Base-by-base conservation (phyloP, 306 rosid genomes). In the Fragaria ananassa region DNA sequence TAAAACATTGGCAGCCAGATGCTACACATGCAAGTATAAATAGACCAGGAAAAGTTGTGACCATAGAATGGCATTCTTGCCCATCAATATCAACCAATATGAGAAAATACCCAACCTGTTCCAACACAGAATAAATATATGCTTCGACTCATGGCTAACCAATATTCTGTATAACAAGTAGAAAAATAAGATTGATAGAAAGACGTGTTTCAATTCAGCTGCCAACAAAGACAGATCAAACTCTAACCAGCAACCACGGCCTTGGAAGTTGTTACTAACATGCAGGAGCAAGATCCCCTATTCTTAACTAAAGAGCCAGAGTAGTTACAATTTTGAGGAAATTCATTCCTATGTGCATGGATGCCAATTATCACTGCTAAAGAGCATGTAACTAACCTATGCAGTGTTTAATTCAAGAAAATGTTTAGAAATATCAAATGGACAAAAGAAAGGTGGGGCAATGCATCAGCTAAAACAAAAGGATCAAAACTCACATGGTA, bases 201-300 rank as follows among this genome's bases (percentile, higher is more conserved):
- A 7, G 50, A 72, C 19, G 13, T 5, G 39, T 44, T 74, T 34
- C 37, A 44, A 42, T 60, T 42, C 18, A 57, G 68, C 18, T 56
- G 34, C 25, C 70, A 72, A 23, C 57, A n/a, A 9, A 42, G 57
- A 25, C 27, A 10, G 50, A 23, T 46, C 44, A 42, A 74, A 60
- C 57, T 74, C 12, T 17, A 8, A 42, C 56, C n/a, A 42, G 56
- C 56, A 58, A 58, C 29, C 3, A 14, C 11, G 19, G 56, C 53
- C 50, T 10, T 54, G 63, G 29, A n/a, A 42, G 57, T 25, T 18
- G 10, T n/a, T 45, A 58, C 47, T 58, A n/a, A 60, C 18, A 44
- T 60, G 70, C 77, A 72, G 58, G 76, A 72, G 58, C 41, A 29
- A 60, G n/a, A 17, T 58, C 7, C 53, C 42, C 10, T 18, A 72